These are phyloP conservation scores for Gloeophyllum trabeum DNA, from an alignment of 768 basidiomycete genomes.

Conservation along the genomic window DNA sequence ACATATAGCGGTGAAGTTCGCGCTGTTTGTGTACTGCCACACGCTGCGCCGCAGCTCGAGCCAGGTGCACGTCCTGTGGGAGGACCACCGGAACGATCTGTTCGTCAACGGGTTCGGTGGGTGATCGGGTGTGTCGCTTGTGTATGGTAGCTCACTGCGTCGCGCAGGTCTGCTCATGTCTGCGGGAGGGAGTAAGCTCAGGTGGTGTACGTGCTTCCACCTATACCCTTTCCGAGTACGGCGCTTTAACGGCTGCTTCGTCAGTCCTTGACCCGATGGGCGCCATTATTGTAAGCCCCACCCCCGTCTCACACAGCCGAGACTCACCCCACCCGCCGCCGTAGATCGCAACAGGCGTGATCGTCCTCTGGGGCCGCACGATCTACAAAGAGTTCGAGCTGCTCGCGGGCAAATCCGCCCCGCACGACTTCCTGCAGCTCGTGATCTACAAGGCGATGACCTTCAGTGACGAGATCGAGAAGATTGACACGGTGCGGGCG, in stretches of 20 bases:
- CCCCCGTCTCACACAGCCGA: not conserved
- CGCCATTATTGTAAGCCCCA: conserved; percentile 50
- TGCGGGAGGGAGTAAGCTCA: conserved; percentile 65
- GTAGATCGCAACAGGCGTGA: conserved; percentile 73
- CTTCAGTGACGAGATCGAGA: conserved; percentile 76
- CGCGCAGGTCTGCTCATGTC: conserved; percentile 69
- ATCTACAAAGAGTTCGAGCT: conserved; percentile 75
- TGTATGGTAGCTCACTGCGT: conserved; percentile 5
- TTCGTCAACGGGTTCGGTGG: conserved; percentile 71
- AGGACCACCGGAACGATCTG: conserved; percentile 93
- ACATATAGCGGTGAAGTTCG: conserved; percentile 63
- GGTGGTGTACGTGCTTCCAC: conserved; percentile 56
- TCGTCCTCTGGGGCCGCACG: conserved; percentile 66
- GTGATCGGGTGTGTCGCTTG: conserved; percentile 8
- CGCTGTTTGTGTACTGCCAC: conserved; percentile 82
- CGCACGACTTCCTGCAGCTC: conserved; percentile 82
- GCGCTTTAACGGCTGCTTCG: not conserved
- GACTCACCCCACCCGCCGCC: not conserved
- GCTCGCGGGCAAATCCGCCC: conserved; percentile 87
- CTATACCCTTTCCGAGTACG: conserved; percentile 1
- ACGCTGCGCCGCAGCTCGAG: conserved; percentile 72
- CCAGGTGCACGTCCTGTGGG: conserved; percentile 93
- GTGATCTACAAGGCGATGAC: conserved; percentile 89
- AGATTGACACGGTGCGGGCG: conserved; percentile 86
- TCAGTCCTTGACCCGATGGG: conserved; percentile 71